Base-by-base conservation (phyloP, 2,329 filamentous ascomycete species). In the Macrophomina pseudophaseolina region DNA sequence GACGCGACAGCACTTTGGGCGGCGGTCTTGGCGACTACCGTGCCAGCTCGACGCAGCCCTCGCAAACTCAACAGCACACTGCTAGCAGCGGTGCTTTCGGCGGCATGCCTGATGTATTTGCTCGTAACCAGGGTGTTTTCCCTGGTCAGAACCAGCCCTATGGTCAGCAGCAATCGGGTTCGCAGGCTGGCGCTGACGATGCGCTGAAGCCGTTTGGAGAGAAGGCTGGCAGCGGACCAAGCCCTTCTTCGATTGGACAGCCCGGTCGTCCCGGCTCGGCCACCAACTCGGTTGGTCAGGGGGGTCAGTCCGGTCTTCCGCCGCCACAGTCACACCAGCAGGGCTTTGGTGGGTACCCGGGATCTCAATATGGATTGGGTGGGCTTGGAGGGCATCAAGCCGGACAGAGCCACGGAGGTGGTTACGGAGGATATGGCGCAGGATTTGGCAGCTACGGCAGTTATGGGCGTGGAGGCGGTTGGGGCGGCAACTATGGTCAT, bases 201-300 rank as follows among this genome's bases (percentile, higher is more conserved):
- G 72, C 82, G 0, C 74, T 87, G 70, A 88, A 88, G 79, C 82
- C 83, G 7, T 88, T 86, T 69, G 84, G 84, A 69, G 82, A 87
- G 23, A 79, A 83, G 54, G 88, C 88, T 79, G 74, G 73, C 32
- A 78, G 80, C 56, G 83, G 82, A 51, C 87, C 88, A 33, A 88
- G 86, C 70, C 87, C 87, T 32, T 86, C 85, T 66, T 79, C 81
- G 11, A 81, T 89, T 46, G 85, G 86, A 54, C 87, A 89, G 74
- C 86, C 85, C 52, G 86, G 87, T 70, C 86, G 88, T 68, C 87
- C 88, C 46, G 86, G 86, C 49, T 89, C 87, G 44, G 87, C 87
- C 7, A 85, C 86, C 35, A 88, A 81, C 72, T 82, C 81, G 30
- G 83, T 81, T 46, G 82, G 83, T 52, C 84, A 86, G 72, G 80